Base-by-base conservation (phyloP, 2,329 filamentous ascomycete genomes). In the Thielaviopsis populi region DNA sequence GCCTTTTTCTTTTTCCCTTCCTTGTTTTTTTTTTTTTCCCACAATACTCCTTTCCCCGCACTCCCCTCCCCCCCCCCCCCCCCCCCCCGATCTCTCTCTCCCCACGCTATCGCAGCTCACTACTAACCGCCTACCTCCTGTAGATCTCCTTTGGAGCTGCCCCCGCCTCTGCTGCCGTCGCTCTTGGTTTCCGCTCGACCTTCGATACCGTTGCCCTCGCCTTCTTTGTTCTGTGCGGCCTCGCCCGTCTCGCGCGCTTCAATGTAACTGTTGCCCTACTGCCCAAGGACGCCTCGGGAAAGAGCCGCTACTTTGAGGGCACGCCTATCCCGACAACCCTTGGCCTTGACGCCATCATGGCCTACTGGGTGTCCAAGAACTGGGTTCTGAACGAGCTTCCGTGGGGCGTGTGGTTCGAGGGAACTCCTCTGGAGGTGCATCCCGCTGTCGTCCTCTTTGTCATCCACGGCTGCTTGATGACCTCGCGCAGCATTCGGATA, bases 131-230 rank as follows among this genome's bases (percentile, higher is more conserved):
- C 3, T 24, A 22, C 5, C 33, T 46, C n/a, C 46, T 30, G 48
- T 67, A 96, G 91, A 89, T 99, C 71, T 96, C 94, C 17, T 99
- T 99, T 72, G 94, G 94, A 69, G 86, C 96, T 61, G 85, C 91
- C 56, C 92, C 94, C 37, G 91, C 94, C 56, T 85, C 85, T 59
- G 86, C 88, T 50, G 94, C 91, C 56, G 96, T 97, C 74, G 85
- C 89, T 59, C 83, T 99, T 69, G 94, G 94, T 70, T 77, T 96
- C 67, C 91, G 91, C 72, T 95, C 91, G 11, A 77, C 84, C 2
- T 73, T 89, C 71, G 94, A 99, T 76, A 91, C 95, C 70, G 70
- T 95, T 63, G 80, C 78, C 67, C 78, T 99, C 56, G 80, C 87
- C 65, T 90, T 92, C 75, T 99, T 97, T 75, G 91, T 97, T 54